Base-by-base conservation (phyloP, 2,329 filamentous ascomycete genomes). In the Xylariaceae sp. region DNA sequence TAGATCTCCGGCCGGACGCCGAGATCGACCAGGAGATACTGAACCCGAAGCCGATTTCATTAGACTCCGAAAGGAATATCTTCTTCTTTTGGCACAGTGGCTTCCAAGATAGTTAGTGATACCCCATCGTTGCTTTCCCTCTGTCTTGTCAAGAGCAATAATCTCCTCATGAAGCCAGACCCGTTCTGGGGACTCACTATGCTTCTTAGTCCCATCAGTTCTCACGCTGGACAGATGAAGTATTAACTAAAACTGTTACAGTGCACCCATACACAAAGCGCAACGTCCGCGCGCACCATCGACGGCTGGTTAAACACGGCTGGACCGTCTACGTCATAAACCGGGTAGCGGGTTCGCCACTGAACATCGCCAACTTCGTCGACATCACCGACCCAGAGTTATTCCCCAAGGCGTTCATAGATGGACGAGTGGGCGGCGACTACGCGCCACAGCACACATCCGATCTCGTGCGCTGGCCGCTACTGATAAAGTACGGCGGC, bases 41-140 rank as follows among this genome's bases (percentile, higher is more conserved):
- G 1, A 65, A 78, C 47, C 76, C 75, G 1, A 63, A 61, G 17
- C 72, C 77, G 17, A 67, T 79, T 24, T 66, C 71, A 37, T 4
- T 16, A 0, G 67, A 70, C 19, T 58, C 53, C 26, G 75, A 78
- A 41, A 85, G 85, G 66, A 83, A 84, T 44, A 71, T 85, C 23
- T 86, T 82, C 76, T 82, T 84, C 65, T 86, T 83, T 71, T 86
- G 83, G 83, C 76, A 85, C 66, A 71, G 70, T 3, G 82, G 82
- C 24, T 80, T 77, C 63, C 39, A 62, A 3, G 70, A 68, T 23
- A 79, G 60, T 62, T 19, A 60, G 60, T 60, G 31, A 31, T 14
- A 28, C 9, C 34, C 8, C 17, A 4, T n/a, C 17, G 4, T 24
- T 19, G 6, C 9, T n/a, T 14, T 17, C 6, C 24, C 11, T 11